Evolutionary conservation across 2,329 filamentous ascomycete species (phyloP).

Genomic region (Diaporthe citriasiana): DNA sequence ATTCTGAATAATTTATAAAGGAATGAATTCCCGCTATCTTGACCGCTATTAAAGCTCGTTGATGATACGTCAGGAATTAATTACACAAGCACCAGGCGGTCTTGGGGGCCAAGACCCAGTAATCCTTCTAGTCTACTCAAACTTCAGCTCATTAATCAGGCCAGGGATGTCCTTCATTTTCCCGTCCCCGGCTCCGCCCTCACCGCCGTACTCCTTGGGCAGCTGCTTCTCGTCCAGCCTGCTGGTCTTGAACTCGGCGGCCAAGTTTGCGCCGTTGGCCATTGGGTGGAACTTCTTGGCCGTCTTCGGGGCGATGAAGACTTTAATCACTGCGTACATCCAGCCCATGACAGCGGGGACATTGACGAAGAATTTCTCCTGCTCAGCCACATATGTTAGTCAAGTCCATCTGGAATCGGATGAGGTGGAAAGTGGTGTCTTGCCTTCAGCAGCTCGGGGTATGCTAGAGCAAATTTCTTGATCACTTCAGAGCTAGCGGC

Average conservation of each 20-base stretch:
- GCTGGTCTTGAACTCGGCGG: constrained; percentile 70
- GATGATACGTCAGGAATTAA: neutral
- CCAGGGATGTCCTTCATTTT: constrained; percentile 42
- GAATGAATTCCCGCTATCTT: neutral
- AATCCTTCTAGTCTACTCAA: constrained; percentile 28
- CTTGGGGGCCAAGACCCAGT: neutral
- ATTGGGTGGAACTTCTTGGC: constrained; percentile 86
- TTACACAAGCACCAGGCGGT: neutral
- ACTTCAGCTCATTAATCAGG: constrained; percentile 37
- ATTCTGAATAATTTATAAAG: neutral
- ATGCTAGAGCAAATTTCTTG: constrained; percentile 82
- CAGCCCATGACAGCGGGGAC: constrained; percentile 93
- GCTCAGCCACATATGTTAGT: constrained; percentile 27
- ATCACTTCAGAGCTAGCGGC: constrained; percentile 85
- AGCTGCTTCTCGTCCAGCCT: constrained; percentile 71
- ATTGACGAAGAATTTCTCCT: constrained; percentile 95
- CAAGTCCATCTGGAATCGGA: too few relatives aligned
- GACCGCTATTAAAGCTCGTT: constrained; percentile 1
- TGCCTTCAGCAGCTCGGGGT: constrained; percentile 85
- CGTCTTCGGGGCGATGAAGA: constrained; percentile 80
- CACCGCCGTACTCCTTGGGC: constrained; percentile 85
- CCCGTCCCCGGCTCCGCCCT: constrained; percentile 57
- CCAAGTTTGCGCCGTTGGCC: constrained; percentile 78
- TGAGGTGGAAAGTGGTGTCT: neutral
- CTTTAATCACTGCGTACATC: constrained; percentile 81